A percentile compares a stretch with the other conserved stretches of the same genome.
These are phyloP conservation scores for Scopulariopsis brevicaulis DNA, from an alignment of 2,329 filamentous ascomycete species.

Conservation along the genomic window DNA sequence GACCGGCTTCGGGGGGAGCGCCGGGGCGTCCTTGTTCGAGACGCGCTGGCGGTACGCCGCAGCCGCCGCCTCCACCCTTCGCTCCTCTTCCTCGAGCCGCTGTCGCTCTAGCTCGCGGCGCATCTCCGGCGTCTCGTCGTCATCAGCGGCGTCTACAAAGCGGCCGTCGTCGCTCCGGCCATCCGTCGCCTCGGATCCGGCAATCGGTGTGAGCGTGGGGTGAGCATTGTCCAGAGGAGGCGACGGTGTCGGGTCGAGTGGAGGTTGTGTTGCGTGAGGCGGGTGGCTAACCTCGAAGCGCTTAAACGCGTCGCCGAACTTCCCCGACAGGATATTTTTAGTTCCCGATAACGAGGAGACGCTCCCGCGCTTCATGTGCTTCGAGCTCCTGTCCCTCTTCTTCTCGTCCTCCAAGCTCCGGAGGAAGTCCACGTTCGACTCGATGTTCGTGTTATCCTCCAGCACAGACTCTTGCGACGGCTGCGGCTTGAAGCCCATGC, in stretches of 20 bases:
- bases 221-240: slow-evolving; percentile 35
- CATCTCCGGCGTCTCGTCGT: slow-evolving; percentile 75
- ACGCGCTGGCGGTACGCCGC: slow-evolving; percentile 77
- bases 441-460: slow-evolving; percentile 28
- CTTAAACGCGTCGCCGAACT: slow-evolving; percentile 89
- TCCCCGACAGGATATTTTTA: slow-evolving; percentile 75
- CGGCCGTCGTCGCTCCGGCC: slow-evolving; percentile 51
- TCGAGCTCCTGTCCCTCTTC: slow-evolving; percentile 39
- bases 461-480: slow-evolving; percentile 5
- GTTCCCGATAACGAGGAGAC: slow-evolving; percentile 61
- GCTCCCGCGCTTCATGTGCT: slow-evolving; percentile 62
- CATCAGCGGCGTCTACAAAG: slow-evolving; percentile 45
- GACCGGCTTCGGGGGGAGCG: slow-evolving; percentile 39
- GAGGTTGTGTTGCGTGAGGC: background rate
- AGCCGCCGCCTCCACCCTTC: slow-evolving; percentile 75
- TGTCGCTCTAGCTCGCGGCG: slow-evolving; percentile 79
- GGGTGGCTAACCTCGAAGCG: slow-evolving; percentile 59
- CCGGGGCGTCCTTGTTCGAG: slow-evolving; percentile 38
- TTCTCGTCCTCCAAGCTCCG: slow-evolving; percentile 63
- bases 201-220: slow-evolving; percentile 55
- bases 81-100: slow-evolving; percentile 76
- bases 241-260: slow-evolving; percentile 30
- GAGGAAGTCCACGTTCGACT: slow-evolving; percentile 75
- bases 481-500: slow-evolving; percentile 5
- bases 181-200: slow-evolving; percentile 60